Evolutionary conservation across 768 basidiomycete genomes (phyloP).

Genomic region (Trametes elegans): DNA sequence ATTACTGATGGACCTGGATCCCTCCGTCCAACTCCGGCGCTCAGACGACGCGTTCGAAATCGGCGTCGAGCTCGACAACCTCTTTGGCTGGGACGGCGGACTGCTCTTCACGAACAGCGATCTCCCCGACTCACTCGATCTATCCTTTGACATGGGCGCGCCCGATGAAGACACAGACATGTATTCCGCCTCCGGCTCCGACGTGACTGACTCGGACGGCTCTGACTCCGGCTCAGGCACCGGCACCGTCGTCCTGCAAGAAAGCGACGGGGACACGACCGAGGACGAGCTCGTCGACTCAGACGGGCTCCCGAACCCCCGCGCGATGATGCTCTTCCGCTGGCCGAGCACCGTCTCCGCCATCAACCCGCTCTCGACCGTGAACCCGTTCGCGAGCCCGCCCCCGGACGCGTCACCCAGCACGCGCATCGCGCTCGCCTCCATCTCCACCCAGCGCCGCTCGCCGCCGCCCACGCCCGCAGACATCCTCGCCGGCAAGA

Average conservation of each 20-base stretch:
- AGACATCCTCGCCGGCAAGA: slow-evolving; percentile 64
- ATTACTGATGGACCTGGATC: slow-evolving; percentile 29
- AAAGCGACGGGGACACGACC: slow-evolving; percentile 72
- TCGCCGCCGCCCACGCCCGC: slow-evolving; percentile 57
- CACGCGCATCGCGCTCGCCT: slow-evolving; percentile 26
- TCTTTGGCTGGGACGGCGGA: slow-evolving; percentile 29
- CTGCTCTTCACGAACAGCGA: slow-evolving; percentile 20
- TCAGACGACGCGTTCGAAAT: slow-evolving; percentile 26
- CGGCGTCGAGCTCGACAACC: slow-evolving; percentile 27
- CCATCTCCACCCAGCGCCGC: slow-evolving; percentile 28
- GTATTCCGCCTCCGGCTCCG: slow-evolving; percentile 46
- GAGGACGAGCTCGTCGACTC: slow-evolving; percentile 83
- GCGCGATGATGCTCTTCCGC: slow-evolving; percentile 69
- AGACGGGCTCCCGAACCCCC: slow-evolving; percentile 69
- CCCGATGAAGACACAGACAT: slow-evolving; percentile 39
- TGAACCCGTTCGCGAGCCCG: slow-evolving; percentile 46
- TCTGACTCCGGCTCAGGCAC: slow-evolving; percentile 38
- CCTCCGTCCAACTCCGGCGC: slow-evolving; percentile 27
- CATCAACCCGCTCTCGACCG: slow-evolving; percentile 75
- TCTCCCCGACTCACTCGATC: slow-evolving; percentile 11
- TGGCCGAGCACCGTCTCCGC: slow-evolving; percentile 56
- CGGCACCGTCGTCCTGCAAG: slow-evolving; percentile 30
- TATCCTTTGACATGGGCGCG: slow-evolving; percentile 29
- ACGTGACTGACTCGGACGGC: slow-evolving; percentile 37
- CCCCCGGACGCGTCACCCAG: slow-evolving; percentile 24